phyloP scores from a whole-genome alignment of 805 yeast species.

The Diddensiella transvaalensis region DNA sequence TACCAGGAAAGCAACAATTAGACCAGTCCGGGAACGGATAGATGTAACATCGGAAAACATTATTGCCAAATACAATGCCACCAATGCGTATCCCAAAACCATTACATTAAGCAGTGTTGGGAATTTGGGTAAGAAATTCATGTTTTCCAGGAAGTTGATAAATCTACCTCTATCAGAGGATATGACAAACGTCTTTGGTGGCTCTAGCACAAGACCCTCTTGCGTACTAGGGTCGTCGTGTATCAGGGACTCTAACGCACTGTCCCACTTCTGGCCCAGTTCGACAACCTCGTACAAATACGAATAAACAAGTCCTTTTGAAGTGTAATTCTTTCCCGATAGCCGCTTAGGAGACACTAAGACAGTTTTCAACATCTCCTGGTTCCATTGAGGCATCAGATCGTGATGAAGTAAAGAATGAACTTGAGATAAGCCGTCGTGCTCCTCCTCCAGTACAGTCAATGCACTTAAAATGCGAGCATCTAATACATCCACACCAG shows the following conservation, averaged over 20 bases:
- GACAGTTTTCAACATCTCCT: not conserved
- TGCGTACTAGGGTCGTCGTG: not conserved
- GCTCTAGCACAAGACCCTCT: not conserved
- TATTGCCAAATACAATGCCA: conserved; percentile 35
- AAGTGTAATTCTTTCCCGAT: not conserved
- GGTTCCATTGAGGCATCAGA: not conserved
- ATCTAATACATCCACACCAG: conserved; percentile 3
- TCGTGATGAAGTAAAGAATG: not conserved
- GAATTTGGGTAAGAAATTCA: conserved; percentile 18
- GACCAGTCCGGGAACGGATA: conserved; percentile 46
- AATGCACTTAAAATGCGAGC: not conserved
- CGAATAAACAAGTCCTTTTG: not conserved
- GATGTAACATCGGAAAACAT: conserved; percentile 41
- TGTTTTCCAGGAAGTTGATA: not conserved
- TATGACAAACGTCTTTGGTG: not conserved
- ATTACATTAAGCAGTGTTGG: conserved; percentile 17
- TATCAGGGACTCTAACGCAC: not conserved
- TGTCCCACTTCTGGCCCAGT: not conserved
- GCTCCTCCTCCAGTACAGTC: not conserved
- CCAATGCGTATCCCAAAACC: conserved; percentile 30
- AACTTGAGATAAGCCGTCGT: not conserved
- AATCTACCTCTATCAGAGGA: conserved; percentile 6
- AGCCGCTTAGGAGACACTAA: not conserved
- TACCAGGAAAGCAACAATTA: conserved; percentile 42
- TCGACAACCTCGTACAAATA: not conserved